Evolutionary conservation across 1,284 basidiomycete species (phyloP).

Genomic region (Rhodotorula sp.): DNA sequence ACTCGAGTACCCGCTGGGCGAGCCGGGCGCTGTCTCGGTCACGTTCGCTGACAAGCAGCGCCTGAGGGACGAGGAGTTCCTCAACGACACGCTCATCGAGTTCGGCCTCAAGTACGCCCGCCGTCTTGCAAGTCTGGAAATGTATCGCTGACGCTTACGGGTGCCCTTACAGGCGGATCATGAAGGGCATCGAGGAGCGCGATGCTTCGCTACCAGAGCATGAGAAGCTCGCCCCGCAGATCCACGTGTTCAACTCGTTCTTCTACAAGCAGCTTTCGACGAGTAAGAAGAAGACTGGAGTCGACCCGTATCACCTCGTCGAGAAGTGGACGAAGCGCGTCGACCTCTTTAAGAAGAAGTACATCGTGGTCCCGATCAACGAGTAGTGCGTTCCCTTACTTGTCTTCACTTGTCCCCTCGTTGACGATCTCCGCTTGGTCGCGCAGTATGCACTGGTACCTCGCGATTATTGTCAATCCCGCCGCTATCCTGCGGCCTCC

Average conservation of each 20-base stretch:
- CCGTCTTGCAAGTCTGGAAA: background rate
- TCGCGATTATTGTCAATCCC: constrained; percentile 89
- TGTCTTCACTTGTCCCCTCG: background rate
- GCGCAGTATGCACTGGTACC: constrained; percentile 89
- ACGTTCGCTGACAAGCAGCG: constrained; percentile 67
- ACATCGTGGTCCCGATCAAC: constrained; percentile 93
- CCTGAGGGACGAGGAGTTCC: constrained; percentile 71
- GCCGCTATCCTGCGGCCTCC: constrained; percentile 53
- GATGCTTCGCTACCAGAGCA: constrained; percentile 47
- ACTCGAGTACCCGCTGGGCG: constrained; percentile 36
- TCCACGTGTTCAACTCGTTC: constrained; percentile 94
- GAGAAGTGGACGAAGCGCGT: constrained; percentile 86
- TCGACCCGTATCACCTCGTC: constrained; percentile 68
- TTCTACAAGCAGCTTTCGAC: constrained; percentile 92
- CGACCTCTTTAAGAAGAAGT: constrained; percentile 87
- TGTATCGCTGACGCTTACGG: background rate
- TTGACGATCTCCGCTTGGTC: background rate
- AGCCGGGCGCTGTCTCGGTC: constrained; percentile 40
- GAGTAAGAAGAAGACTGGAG: constrained; percentile 50
- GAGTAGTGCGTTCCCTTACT: constrained; percentile 67
- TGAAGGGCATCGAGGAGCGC: constrained; percentile 48
- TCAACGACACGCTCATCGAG: constrained; percentile 96
- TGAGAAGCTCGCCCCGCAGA: constrained; percentile 67
- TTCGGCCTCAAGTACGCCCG: constrained; percentile 81
- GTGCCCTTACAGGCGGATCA: constrained; percentile 62